Percentiles rank a stretch among this genome's conserved stretches.
Evolutionary conservation across 1,284 basidiomycete genomes (phyloP).

Genomic region (Moesziomyces parantarcticus): DNA sequence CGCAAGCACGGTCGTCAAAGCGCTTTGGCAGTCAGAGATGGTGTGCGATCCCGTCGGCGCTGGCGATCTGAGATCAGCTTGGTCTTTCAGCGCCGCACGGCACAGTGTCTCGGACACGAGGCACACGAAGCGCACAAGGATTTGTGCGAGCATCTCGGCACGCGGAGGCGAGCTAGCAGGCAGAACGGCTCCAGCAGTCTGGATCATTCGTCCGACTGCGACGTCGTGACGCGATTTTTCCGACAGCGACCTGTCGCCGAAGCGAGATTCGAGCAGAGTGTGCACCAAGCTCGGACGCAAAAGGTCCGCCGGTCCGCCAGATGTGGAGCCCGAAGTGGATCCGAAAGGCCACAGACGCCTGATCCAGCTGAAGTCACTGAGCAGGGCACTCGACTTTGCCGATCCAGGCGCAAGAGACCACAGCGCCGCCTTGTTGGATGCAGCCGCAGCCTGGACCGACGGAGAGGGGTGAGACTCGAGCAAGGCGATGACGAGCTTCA

Average conservation of each 20-base stretch:
- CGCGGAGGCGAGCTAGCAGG: constrained; percentile 43
- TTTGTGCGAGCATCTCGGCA: constrained; percentile 15
- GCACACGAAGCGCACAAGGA: constrained; percentile 18
- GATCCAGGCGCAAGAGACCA: constrained; percentile 26
- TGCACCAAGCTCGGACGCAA: constrained; percentile 34
- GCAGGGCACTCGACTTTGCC: constrained; percentile 16
- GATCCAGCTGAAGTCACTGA: constrained; percentile 37
- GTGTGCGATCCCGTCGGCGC: constrained; percentile 8
- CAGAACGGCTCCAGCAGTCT: constrained; percentile 28
- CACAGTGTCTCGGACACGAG: constrained; percentile 28
- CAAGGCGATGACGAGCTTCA: constrained; percentile 29
- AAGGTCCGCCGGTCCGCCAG: constrained; percentile 33
- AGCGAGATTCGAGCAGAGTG: constrained; percentile 34
- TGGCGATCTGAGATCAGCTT: constrained; percentile 8
- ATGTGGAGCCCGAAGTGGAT: constrained; percentile 4
- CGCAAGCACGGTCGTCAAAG: constrained; percentile 15
- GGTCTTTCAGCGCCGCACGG: constrained; percentile 22
- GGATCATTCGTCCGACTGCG: constrained; percentile 34
- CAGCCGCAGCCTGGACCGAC: constrained; percentile 26
- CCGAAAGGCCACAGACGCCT: constrained; percentile 25
- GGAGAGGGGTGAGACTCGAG: constrained; percentile 23
- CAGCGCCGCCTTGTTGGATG: constrained; percentile 24
- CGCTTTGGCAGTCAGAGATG: constrained; percentile 5
- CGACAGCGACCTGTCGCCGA: constrained; percentile 28
- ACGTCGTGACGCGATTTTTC: constrained; percentile 37